A percentile compares a stretch with the other conserved stretches of the same genome.
Evolutionary conservation across 208 protist genomes (phyloP).

Genomic region (Acanthamoeba castellanii): DNA sequence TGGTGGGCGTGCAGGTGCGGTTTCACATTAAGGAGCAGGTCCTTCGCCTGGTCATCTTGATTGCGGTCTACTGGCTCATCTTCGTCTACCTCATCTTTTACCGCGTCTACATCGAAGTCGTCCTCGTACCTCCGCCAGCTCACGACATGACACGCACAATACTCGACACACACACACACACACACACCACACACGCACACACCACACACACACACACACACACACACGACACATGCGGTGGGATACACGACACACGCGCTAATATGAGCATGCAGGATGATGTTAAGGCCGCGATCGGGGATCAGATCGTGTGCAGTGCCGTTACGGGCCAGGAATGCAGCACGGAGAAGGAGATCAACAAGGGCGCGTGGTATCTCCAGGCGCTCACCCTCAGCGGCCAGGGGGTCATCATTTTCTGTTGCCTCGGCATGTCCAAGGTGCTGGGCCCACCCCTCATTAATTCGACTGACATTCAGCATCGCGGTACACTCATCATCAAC

Average conservation of each 20-base stretch:
- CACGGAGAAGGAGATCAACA: background rate
- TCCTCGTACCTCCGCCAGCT: too few relatives aligned
- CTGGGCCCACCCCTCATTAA: too few relatives aligned
- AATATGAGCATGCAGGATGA: background rate
- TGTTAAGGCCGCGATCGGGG: background rate
- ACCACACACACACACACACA: background rate
- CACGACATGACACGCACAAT: too few relatives aligned
- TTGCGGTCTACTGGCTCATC: background rate
- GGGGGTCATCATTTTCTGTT: conserved; percentile 11
- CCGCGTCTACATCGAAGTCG: conserved; percentile 11
- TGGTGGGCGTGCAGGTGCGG: background rate
- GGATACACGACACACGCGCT: too few relatives aligned
- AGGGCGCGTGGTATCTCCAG: background rate
- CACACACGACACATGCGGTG: background rate
- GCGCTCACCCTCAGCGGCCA: background rate
- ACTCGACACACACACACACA: background rate
- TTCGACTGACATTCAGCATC: too few relatives aligned
- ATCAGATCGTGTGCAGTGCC: conserved; percentile 42
- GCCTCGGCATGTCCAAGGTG: background rate
- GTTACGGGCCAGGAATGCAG: background rate
- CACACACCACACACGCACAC: background rate
- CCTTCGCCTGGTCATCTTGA: background rate
- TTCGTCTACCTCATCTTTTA: conserved; percentile 25
- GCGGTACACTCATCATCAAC: background rate
- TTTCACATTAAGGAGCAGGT: background rate